These are phyloP conservation scores for Nicotiana knightiana DNA, from an alignment of 257 asterid species.

Conservation along the genomic window DNA sequence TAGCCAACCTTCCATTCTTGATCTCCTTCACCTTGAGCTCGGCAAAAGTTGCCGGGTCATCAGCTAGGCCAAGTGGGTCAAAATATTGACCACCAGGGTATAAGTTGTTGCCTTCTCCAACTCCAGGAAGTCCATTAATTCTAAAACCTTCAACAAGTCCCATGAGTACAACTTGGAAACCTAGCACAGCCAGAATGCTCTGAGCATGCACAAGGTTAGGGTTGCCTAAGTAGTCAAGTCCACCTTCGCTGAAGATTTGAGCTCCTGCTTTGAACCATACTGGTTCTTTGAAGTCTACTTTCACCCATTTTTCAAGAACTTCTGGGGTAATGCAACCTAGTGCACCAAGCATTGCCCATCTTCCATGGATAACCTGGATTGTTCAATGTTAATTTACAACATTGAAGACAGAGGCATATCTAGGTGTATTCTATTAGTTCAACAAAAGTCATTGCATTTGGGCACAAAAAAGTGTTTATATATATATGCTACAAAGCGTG, in stretches of 20 bases:
- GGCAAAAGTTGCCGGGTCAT: slow-evolving; percentile 49
- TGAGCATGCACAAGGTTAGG: slow-evolving; percentile 45
- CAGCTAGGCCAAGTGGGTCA: slow-evolving; percentile 44
- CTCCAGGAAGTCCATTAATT: slow-evolving; percentile 36
- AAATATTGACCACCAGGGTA: slow-evolving; percentile 43
- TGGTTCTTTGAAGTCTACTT: slow-evolving; percentile 37
- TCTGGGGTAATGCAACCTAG: slow-evolving; percentile 47
- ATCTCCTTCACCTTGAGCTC: slow-evolving; percentile 51
- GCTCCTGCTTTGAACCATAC: slow-evolving; percentile 51
- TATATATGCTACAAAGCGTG: too few relatives aligned
- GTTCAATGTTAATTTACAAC: neutral
- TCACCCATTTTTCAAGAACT: slow-evolving; percentile 32
- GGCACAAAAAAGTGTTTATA: neutral
- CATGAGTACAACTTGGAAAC: slow-evolving; percentile 39
- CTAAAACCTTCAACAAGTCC: slow-evolving; percentile 45
- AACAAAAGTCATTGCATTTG: too few relatives aligned
- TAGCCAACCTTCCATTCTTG: slow-evolving; percentile 42
- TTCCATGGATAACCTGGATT: slow-evolving; percentile 33
- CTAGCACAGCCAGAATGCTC: slow-evolving; percentile 38
- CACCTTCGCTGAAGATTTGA: slow-evolving; percentile 41
- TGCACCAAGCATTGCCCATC: slow-evolving; percentile 59
- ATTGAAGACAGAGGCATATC: too few relatives aligned
- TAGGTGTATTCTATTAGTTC: too few relatives aligned
- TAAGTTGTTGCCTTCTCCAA: slow-evolving; percentile 35
- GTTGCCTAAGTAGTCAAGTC: slow-evolving; percentile 45